phyloP scores from a whole-genome alignment of 176 grass and related monocot species.

The Metroxylon sagu region DNA sequence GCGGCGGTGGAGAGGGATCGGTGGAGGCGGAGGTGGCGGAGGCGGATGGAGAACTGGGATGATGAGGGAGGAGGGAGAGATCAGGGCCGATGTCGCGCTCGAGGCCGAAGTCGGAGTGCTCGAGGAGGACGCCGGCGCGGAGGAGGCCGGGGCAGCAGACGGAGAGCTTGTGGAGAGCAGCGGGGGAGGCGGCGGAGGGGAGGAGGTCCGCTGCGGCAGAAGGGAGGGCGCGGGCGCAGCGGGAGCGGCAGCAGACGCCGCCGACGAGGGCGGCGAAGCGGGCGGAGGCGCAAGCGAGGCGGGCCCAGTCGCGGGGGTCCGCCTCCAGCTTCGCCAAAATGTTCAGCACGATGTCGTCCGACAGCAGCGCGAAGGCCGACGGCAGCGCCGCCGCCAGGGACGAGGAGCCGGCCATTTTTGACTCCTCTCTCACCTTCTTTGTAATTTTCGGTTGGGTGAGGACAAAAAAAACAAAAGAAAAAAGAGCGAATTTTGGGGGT shows the following conservation, averaged over 20 bases:
- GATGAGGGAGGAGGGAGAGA: slow-evolving; percentile 7
- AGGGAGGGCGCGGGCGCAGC: slow-evolving; percentile 39
- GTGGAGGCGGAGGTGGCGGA: neutral
- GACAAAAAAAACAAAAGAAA: too few species aligned
- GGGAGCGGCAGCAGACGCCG: slow-evolving; percentile 35
- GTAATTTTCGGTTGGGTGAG: too few species aligned
- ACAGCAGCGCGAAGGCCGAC: slow-evolving; percentile 28
- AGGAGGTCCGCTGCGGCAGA: neutral
- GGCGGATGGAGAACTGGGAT: neutral
- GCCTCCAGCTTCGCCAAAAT: slow-evolving; percentile 52
- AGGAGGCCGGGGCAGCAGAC: slow-evolving; percentile 86
- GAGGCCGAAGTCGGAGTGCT: slow-evolving; percentile 77
- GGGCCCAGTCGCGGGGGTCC: slow-evolving; percentile 68
- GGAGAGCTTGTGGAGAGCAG: slow-evolving; percentile 79
- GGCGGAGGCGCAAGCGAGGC: slow-evolving; percentile 58
- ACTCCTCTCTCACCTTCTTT: too few species aligned
- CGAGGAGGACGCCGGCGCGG: slow-evolving; percentile 55
- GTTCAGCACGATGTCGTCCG: slow-evolving; percentile 74
- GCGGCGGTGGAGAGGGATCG: neutral
- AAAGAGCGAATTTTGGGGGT: too few species aligned
- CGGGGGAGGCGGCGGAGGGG: slow-evolving; percentile 20
- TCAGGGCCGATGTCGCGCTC: slow-evolving; percentile 87
- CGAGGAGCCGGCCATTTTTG: too few species aligned
- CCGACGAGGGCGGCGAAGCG: slow-evolving; percentile 52
- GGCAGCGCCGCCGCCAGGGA: neutral